Evolutionary conservation across 2,329 filamentous ascomycete species (phyloP).

Genomic region (Phialophora tarda): DNA sequence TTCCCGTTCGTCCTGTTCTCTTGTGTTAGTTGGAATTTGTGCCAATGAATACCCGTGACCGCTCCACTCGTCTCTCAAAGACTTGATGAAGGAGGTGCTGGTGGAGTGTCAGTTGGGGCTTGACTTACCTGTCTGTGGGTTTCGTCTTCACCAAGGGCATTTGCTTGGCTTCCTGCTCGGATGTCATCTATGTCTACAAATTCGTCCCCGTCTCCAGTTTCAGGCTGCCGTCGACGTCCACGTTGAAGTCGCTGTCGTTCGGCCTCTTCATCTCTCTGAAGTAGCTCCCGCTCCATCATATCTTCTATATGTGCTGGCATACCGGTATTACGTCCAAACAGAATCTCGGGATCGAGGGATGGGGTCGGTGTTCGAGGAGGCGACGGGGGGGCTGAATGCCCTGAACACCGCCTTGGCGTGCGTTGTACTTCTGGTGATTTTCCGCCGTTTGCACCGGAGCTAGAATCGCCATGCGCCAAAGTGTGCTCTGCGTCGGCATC

Average conservation of each 20-base stretch:
- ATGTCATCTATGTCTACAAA: background rate
- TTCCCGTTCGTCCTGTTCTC: background rate
- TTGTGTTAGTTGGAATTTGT: background rate
- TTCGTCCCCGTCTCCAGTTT: background rate
- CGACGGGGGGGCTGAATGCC: too few relatives aligned
- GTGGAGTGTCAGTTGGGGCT: background rate
- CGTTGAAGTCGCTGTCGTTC: background rate
- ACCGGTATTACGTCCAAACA: background rate
- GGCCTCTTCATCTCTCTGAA: background rate
- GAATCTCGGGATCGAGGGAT: background rate
- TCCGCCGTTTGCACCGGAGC: background rate
- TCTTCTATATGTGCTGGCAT: slow-evolving; percentile 1
- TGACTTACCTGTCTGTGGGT: background rate
- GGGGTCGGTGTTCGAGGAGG: background rate
- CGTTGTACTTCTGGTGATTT: background rate
- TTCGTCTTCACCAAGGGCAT: background rate
- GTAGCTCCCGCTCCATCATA: background rate
- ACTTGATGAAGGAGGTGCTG: background rate
- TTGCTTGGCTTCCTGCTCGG: background rate
- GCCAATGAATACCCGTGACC: background rate
- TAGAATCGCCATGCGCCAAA: background rate
- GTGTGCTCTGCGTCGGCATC: background rate
- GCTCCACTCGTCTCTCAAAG: background rate
- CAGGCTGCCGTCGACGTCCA: background rate
- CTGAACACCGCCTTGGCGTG: background rate